phyloP scores from a whole-genome alignment of 2,329 filamentous ascomycete genomes.

The Talaromyces piceae region DNA sequence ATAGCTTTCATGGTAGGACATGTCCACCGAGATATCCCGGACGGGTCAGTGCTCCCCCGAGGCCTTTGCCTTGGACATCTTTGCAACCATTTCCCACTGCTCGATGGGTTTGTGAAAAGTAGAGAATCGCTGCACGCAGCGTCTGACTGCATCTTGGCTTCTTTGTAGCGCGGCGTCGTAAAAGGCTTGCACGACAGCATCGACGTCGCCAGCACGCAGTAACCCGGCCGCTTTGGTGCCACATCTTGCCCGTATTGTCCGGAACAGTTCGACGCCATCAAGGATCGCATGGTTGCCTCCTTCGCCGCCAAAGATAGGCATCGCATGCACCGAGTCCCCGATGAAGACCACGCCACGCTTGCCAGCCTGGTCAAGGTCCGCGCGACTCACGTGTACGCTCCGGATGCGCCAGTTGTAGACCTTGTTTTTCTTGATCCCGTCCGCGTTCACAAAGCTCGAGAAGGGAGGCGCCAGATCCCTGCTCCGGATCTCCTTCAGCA shows the following conservation, averaged over 20 bases:
- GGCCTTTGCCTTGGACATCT: neutral
- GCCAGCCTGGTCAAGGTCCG: neutral
- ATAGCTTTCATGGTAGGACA: too few species aligned
- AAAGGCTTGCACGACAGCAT: neutral
- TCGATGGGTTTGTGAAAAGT: neutral
- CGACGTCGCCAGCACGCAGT: neutral
- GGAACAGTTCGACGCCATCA: neutral
- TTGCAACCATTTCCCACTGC: neutral
- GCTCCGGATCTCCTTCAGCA: neutral
- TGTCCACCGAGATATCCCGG: neutral
- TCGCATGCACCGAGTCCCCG: neutral
- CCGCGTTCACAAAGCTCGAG: neutral
- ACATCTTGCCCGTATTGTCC: neutral
- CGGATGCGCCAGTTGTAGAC: neutral
- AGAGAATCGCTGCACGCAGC: neutral
- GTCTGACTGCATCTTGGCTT: neutral
- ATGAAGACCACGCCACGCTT: neutral
- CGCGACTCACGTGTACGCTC: neutral
- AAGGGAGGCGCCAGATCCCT: neutral
- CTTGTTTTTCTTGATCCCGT: neutral
- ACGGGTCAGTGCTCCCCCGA: neutral
- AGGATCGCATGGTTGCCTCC: neutral
- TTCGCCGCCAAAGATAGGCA: neutral
- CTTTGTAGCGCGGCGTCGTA: neutral
- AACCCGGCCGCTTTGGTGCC: neutral